Base-by-base conservation (phyloP, 192 early-diverging fungal genomes). In the Pecoramyces ruminantium region DNA sequence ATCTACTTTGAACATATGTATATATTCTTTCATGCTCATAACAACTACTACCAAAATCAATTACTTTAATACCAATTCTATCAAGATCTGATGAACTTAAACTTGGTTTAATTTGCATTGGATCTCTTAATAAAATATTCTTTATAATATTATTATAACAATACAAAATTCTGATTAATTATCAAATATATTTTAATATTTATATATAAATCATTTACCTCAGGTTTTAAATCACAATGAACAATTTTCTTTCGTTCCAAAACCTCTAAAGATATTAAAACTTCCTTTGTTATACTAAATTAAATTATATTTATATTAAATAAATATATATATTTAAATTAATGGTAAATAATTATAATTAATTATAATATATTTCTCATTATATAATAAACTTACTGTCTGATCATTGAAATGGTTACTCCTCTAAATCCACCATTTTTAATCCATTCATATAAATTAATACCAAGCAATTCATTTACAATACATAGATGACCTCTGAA, bases 401-500 rank as follows among this genome's bases (percentile, higher is more conserved):
- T 87, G 40, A 95, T 91, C 14, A 94, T 89, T 6, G 91, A 90
- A 78, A 94, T 82, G 84, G 92, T 91, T 58, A 94, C 95, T 16
- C 97, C 97, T 34, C 93, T 87, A 86, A 98, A 99, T 79, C 93
- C 89, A 82, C 96, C 94, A 29, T 91, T 93, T 87, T 97, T 97
- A 79, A 99, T 91, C 87, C 95, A 97, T 83, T 99, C 97, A 86
- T 99, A 99, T 80, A 99, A 86, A 80, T 99, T 99, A 80, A 95
- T 93, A 67, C 93, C 94, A 40, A 99, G 89, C 78, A 96, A 90
- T 85, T 99, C 97, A 84, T 94, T 95, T 4, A 93, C 94, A 79
- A 99, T 96, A 83, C 96, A 98, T 79, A 99, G 85, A 85, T 99
- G 97, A 80, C 92, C 95, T 79, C 97, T 92, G 89, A 99, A 99